Evolutionary conservation across 495 filamentous ascomycete species (phyloP), one percentile per base, ranked within the genome.

Genomic region (Xylaria cubensis): DNA sequence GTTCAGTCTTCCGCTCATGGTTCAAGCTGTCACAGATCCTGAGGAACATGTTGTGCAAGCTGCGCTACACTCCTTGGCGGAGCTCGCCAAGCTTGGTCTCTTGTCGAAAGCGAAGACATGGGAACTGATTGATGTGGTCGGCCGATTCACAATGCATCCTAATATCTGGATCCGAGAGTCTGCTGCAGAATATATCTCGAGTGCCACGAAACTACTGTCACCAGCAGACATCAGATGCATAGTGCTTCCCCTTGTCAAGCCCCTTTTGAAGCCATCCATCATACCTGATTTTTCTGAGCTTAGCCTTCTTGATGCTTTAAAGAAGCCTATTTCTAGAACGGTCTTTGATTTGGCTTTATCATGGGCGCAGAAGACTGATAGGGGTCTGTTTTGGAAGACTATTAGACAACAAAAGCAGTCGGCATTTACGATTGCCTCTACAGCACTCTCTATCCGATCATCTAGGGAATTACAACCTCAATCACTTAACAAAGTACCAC

Each of bases 31-130:
- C 74, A 95, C 95, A 0, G 97, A 99, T 73, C 90, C 93, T 0
- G 97, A 99, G 80, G 97, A 98, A 72, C 94, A 92, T 82, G 95
- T 99, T 4, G 91, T 99, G 17, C 94, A 97, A 79, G 92, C 91
- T 62, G 96, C 97, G 1, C 82, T 99, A 34, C 89, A 94, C 51
- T 95, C 95, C 0, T 87, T 99, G 55, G 93, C 94, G n/a, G 90
- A 91, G 69, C 92, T 99, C 85, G 94, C 95, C 51, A 90, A 92
- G 72, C 83, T 98, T 48, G 97, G 97, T 9, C 85, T 98, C 3
- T 89, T 98, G 72, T 94, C 95, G 66, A 86, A 94, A 75, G 89
- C 91, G 10, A 95, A 91, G 29, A 94, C 88, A 7, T 97, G 94
- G 91, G 94, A 98, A 75, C 84, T 97, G 36, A 88, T 97, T 55